A percentile compares a stretch with the other conserved stretches of the same genome.
These are phyloP conservation scores for Hibiscus trionum DNA, from an alignment of 345 rosid species.

Conservation along the genomic window DNA sequence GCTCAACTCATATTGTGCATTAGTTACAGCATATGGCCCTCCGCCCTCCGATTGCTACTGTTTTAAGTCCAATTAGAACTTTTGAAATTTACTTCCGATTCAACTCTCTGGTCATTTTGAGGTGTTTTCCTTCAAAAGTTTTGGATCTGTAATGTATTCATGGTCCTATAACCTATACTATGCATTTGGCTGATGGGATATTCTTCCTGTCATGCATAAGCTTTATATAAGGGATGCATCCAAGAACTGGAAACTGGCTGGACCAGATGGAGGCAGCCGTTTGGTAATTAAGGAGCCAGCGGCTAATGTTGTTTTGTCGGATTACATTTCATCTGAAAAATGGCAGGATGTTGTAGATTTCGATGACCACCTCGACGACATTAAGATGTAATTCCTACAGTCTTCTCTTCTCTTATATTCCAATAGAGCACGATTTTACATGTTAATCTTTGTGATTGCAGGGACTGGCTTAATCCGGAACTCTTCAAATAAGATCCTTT, in stretches of 20 bases:
- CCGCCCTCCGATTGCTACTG: background rate
- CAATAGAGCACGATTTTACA: background rate
- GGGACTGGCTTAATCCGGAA: constrained; percentile 91
- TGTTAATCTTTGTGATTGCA: constrained; percentile 29
- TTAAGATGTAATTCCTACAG: constrained; percentile 55
- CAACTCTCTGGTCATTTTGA: background rate
- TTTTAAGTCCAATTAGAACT: background rate
- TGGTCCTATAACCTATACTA: background rate
- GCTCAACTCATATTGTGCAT: background rate
- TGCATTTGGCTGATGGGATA: background rate
- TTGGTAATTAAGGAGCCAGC: constrained; percentile 73
- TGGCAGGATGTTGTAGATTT: constrained; percentile 80
- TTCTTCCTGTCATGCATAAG: constrained; percentile 27
- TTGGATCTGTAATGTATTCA: background rate
- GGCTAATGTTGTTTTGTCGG: constrained; percentile 58
- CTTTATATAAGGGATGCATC: constrained; percentile 79
- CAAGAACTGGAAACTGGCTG: constrained; percentile 73
- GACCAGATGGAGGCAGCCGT: constrained; percentile 57
- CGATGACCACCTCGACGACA: constrained; percentile 90
- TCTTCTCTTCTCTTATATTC: background rate
- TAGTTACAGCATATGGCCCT: background rate
- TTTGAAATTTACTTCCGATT: background rate
- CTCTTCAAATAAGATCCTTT: constrained; percentile 54
- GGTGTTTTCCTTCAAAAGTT: background rate
- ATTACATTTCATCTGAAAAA: constrained; percentile 66